These are phyloP conservation scores for Oehlia diaphana DNA, from an alignment of 192 early-diverging fungal species.

Conservation along the genomic window DNA sequence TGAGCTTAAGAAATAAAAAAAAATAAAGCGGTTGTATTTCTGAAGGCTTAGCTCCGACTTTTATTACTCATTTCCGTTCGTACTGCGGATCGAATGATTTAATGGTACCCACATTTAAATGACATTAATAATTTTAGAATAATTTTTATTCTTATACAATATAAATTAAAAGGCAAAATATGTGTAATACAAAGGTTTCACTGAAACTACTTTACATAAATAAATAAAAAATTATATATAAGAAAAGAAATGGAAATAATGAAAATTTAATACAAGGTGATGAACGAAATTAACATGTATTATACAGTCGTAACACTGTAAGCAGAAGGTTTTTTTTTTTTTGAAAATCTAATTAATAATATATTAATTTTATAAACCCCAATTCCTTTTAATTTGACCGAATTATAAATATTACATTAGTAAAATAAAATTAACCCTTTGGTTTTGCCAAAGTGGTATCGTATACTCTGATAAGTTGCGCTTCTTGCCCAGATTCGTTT, in stretches of 20 bases:
- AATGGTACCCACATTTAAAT: background rate
- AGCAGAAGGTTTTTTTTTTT: background rate
- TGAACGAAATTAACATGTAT: background rate
- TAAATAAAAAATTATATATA: background rate
- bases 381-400: background rate
- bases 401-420: background rate
- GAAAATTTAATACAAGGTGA: background rate
- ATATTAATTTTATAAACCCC: background rate
- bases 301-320: background rate
- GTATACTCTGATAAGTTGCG: conserved; percentile 52
- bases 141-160: background rate
- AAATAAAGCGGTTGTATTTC: background rate
- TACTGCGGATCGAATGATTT: background rate
- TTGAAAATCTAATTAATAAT: background rate
- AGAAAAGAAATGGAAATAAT: background rate
- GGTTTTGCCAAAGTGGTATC: conserved; percentile 62
- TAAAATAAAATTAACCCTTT: conserved; percentile 37
- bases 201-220: background rate
- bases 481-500: conserved; percentile 86
- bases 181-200: background rate
- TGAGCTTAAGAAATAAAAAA: background rate
- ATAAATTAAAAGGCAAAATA: background rate
- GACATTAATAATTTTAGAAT: too few relatives aligned
- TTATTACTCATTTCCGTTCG: background rate
- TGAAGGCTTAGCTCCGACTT: background rate